A percentile compares a stretch with the other conserved stretches of the same genome.
Evolutionary conservation across 2,329 filamentous ascomycete genomes (phyloP).

Genomic region (Onygenales sp.): DNA sequence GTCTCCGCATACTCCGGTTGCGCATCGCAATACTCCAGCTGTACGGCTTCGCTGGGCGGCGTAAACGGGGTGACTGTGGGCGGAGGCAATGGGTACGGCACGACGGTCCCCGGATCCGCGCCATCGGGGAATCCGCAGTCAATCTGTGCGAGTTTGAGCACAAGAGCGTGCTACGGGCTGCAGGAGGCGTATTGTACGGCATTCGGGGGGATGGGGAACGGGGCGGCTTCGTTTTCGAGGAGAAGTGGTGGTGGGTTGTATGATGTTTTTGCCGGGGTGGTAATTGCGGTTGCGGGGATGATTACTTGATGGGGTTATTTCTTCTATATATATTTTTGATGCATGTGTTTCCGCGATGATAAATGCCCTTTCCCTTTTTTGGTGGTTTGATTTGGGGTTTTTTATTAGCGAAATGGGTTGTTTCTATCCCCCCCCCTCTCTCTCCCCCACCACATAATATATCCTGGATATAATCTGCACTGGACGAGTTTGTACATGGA

Average conservation of each 20-base stretch:
- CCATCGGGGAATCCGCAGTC: slow-evolving; percentile 32
- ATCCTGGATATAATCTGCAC: too few relatives aligned
- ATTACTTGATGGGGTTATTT: slow-evolving; percentile 24
- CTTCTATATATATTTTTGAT: neutral
- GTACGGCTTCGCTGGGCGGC: slow-evolving; percentile 38
- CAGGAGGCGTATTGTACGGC: slow-evolving; percentile 37
- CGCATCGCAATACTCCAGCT: slow-evolving; percentile 37
- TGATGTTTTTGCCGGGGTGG: slow-evolving; percentile 31
- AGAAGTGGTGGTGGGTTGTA: slow-evolving; percentile 24
- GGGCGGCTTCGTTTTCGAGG: slow-evolving; percentile 4
- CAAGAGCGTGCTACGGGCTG: slow-evolving; percentile 39
- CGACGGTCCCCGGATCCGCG: slow-evolving; percentile 38
- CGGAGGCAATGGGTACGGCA: slow-evolving; percentile 37
- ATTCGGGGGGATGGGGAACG: slow-evolving; percentile 23
- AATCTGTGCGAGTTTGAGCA: slow-evolving; percentile 39
- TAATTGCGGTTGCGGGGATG: slow-evolving; percentile 38
- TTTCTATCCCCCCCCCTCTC: too few relatives aligned
- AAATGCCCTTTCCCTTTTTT: too few relatives aligned
- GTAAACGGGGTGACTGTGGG: slow-evolving; percentile 43
- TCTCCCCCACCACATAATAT: too few relatives aligned
- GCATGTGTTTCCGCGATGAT: too few relatives aligned
- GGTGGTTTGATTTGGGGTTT: too few relatives aligned
- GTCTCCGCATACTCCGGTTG: slow-evolving; percentile 46
- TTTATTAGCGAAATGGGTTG: too few relatives aligned
- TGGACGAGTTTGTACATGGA: too few relatives aligned